A percentile compares a stretch with the other conserved stretches of the same genome.
phyloP scores from a whole-genome alignment of 164 flowering plant species.

The Kingdonia uniflora region DNA sequence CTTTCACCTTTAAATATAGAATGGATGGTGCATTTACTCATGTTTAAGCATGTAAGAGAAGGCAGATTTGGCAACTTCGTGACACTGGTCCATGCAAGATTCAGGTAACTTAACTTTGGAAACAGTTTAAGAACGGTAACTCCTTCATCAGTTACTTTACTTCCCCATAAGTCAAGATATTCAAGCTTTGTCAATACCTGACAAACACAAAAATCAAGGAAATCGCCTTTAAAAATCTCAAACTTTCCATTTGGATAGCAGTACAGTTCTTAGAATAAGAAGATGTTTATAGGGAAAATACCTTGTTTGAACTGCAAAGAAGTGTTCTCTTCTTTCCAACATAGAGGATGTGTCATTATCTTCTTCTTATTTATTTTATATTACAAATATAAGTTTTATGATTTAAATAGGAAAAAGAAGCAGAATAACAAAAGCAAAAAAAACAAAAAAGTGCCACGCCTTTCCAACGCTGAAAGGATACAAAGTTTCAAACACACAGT shows the following conservation, averaged over 20 bases:
- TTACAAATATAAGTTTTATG: too few species aligned
- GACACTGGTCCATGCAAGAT: constrained; percentile 85
- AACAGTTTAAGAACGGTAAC: constrained; percentile 36
- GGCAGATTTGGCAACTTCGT: constrained; percentile 47
- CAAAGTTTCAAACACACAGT: too few species aligned
- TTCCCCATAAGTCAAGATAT: constrained; percentile 88
- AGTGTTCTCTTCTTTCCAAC: too few species aligned
- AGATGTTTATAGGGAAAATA: too few species aligned
- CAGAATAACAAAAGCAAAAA: neutral
- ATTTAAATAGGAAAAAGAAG: neutral
- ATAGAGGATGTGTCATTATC: too few species aligned
- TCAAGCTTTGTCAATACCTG: constrained; percentile 64
- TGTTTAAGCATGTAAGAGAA: constrained; percentile 50
- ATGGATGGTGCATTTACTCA: constrained; percentile 68
- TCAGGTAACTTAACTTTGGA: constrained; percentile 52
- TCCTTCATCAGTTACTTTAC: constrained; percentile 59
- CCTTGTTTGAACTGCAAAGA: too few species aligned
- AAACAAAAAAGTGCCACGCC: neutral
- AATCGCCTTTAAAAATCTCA: neutral
- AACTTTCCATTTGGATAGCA: neutral
- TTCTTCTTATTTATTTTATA: too few species aligned
- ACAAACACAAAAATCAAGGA: neutral
- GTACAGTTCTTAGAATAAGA: neutral
- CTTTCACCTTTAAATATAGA: constrained; percentile 5
- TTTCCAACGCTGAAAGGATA: too few species aligned